Evolutionary conservation across 140 eudicot genomes (phyloP), one percentile per base, ranked within the genome.

Genomic region (Ambrosia hybrid): DNA sequence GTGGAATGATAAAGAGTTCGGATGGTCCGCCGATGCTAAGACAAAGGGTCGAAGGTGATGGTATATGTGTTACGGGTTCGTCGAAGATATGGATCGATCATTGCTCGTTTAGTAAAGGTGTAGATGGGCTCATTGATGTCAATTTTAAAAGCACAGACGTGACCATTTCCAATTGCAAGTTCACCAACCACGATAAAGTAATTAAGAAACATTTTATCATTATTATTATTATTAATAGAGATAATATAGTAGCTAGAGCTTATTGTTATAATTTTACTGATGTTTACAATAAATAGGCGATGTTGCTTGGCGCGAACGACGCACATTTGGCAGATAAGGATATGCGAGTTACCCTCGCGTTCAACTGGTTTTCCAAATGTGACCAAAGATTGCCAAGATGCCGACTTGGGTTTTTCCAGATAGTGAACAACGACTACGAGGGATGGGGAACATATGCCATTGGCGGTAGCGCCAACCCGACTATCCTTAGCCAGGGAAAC

Each of bases 301-400:
- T 89, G 73, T 69, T 89, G 68, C 76, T 89, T 10, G 96, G 96
- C 15, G 96, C 86, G 53, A 75, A 62, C 15, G 85, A 86, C 51
- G 7, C 21, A 1, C 45, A 75, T 21, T 36, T 7, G 2, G 77
- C 48, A 37, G 96, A 89, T 56, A 55, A 61, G 46, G 60, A 11
- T 0, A 86, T 89, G 96, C 84, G 78, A 71, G 82, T 73, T 3
- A 89, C 90, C 2, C 80, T 86, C 5, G 92, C 90, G n/a, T 89
- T 74, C 70, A 89, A 86, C 66, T 43, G 59, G 61, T 89, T 89
- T 38, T 4, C 12, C 45, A 86, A 88, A 2, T 73, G 78, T 67
- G 64, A 70, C 12, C 90, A 89, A 45, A 84, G 96, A 77, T 80
- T 89, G 91, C 96, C 96, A 0, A 89, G 93, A 79, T 85, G 87